Conservation (phyloP, 345 rosid species). For the Salix udensis region DNA sequence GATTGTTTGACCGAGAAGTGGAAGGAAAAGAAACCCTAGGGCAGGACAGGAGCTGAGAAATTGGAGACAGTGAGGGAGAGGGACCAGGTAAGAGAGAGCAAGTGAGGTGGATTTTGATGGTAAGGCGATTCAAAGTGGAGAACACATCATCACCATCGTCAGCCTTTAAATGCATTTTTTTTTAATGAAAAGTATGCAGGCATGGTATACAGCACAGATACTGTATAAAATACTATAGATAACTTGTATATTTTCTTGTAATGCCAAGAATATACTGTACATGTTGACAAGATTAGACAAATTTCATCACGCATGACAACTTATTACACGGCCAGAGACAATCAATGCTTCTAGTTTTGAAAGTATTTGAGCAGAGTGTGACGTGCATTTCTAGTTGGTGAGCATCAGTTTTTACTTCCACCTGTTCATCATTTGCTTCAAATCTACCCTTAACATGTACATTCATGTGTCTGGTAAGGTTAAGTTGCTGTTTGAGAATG, state of each 20-base stretch:
- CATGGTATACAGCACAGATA: not conserved
- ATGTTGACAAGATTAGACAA: too few species aligned
- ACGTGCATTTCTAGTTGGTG: not conserved
- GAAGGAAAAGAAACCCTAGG: conserved; percentile 25
- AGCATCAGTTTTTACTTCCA: not conserved
- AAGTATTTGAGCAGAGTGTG: too few species aligned
- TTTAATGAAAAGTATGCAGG: not conserved
- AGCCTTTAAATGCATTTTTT: not conserved
- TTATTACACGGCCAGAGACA: too few species aligned
- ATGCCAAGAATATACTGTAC: too few species aligned
- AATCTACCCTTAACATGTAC: not conserved
- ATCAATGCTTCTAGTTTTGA: too few species aligned
- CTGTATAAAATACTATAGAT: not conserved
- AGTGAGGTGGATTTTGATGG: conserved; percentile 7
- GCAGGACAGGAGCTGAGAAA: not conserved
- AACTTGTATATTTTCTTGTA: too few species aligned
- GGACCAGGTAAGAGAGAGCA: not conserved
- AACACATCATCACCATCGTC: conserved; percentile 29
- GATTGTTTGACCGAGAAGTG: not conserved
- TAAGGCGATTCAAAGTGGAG: not conserved
- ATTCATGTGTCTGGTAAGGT: not conserved
- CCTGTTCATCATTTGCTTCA: not conserved
- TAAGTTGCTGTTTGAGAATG: too few species aligned
- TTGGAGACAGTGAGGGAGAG: not conserved
- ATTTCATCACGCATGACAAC: too few species aligned